A percentile compares a stretch with the other conserved stretches of the same genome.
phyloP scores from a whole-genome alignment of 495 filamentous ascomycete species.

The Letharia columbiana region DNA sequence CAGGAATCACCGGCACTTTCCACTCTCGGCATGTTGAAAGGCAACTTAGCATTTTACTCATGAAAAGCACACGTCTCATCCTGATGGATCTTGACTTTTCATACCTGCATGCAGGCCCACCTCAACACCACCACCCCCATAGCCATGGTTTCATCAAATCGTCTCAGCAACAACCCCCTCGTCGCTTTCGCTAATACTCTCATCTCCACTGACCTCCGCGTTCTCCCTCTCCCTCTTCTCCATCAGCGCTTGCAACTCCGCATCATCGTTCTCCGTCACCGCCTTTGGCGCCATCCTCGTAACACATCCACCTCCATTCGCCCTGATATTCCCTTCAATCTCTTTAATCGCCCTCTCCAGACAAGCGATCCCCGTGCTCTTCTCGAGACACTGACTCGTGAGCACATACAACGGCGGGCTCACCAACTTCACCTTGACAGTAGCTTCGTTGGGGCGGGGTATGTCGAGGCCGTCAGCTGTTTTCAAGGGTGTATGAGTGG shows the following conservation, averaged over 20 bases:
- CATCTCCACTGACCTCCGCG: conserved; percentile 90
- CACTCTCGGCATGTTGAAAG: not conserved
- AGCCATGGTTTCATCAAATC: conserved; percentile 17
- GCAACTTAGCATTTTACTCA: not conserved
- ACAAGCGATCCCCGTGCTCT: conserved; percentile 69
- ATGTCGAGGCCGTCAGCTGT: not conserved
- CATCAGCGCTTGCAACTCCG: conserved; percentile 93
- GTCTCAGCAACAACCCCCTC: conserved; percentile 44
- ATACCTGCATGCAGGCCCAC: not conserved
- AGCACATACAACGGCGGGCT: conserved; percentile 91
- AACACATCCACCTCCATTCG: conserved; percentile 64
- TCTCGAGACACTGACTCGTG: conserved; percentile 90
- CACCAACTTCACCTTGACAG: conserved; percentile 95
- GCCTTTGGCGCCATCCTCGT: conserved; percentile 98
- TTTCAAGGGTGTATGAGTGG: conserved; percentile 33
- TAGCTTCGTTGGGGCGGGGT: conserved; percentile 48
- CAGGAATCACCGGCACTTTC: no score
- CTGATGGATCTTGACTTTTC: not conserved
- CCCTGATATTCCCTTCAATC: conserved; percentile 67
- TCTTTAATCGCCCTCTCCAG: conserved; percentile 82
- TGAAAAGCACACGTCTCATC: not conserved
- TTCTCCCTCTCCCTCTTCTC: conserved; percentile 98
- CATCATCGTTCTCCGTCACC: conserved; percentile 96
- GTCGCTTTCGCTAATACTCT: conserved; percentile 86
- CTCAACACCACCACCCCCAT: not conserved